Base-by-base conservation (phyloP, 345 rosid genomes). In the Carallia pectinifolia region DNA sequence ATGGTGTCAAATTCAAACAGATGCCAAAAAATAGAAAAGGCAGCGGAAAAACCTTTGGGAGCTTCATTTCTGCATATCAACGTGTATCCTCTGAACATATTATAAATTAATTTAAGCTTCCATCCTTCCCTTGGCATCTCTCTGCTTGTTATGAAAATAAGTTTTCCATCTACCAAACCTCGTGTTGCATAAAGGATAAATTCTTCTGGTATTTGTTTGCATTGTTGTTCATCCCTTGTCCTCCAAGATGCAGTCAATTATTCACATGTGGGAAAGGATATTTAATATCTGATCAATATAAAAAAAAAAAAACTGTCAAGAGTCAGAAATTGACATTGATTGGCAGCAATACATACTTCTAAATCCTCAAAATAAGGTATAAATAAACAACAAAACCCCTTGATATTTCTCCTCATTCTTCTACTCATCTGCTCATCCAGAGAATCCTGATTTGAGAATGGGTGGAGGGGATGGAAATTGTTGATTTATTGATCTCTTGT, bases 71-170 rank as follows among this genome's bases (percentile, higher is more conserved):
- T 55, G 89, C 87, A 75, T 94, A 94, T 73, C 96, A 91, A 62
- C 97, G 97, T 82, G 96, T 86, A 69, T 94, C 97, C 89, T 91
- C 97, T 2, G 97, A 94, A 78, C 87, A 91, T 66, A 91, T 94
- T 67, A 90, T 86, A 23, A 81, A 91, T 94, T 80, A 6, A 6
- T 94, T 91, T 19, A 97, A 96, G 85, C 97, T 90, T 69, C 98
- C 97, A 80, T 97, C 98, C 83, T 87, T 89, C 37, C 98, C 98
- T 68, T 66, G 58, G 36, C 90, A 90, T 80, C 89, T 89, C 79
- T 87, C 96, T 40, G 93, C 96, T 88, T 94, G 98, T 79, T 91
- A 97, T 69, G 96, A 94, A 87, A 54, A 94, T 90, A 58, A 91
- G 96, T 75, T 91, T 94, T 81, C 91, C 98, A 80, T 94, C 98